Percentiles rank a stretch among this genome's conserved stretches.
Conservation (phyloP, 1,284 basidiomycete genomes). For the Boletus holoroseus region DNA sequence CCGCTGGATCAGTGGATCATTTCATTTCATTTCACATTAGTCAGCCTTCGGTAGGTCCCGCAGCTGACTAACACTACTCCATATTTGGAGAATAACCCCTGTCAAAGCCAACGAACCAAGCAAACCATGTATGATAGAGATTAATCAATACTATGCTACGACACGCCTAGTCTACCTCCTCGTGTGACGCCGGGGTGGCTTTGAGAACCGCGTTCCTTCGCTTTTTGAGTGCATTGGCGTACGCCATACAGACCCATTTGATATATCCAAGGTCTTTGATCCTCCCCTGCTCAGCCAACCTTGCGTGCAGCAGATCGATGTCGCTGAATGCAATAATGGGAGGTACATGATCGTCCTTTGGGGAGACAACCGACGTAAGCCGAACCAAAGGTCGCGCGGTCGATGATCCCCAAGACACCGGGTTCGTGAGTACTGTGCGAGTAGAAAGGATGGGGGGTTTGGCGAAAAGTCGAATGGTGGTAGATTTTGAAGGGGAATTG, state of each 20-base stretch:
- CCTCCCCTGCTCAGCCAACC: constrained; percentile 45
- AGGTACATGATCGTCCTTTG: constrained; percentile 64
- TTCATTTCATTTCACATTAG: constrained; percentile 13
- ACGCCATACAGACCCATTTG: constrained; percentile 62
- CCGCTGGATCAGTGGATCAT: constrained; percentile 1
- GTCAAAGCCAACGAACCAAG: not conserved
- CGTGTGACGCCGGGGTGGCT: constrained; percentile 14
- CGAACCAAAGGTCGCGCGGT: constrained; percentile 60
- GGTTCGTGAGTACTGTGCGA: constrained; percentile 43
- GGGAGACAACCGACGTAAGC: constrained; percentile 44
- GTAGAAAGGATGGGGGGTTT: constrained; percentile 49
- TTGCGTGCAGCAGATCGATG: constrained; percentile 61
- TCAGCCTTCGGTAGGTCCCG: constrained; percentile 20
- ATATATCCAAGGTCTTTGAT: constrained; percentile 50
- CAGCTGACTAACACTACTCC: not conserved
- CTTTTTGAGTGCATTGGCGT: constrained; percentile 56
- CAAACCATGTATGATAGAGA: not conserved
- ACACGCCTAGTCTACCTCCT: constrained; percentile 11
- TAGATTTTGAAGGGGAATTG: constrained; percentile 3
- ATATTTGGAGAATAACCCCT: not conserved
- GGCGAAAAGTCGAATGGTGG: constrained; percentile 17
- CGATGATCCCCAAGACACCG: constrained; percentile 12
- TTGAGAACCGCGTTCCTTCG: constrained; percentile 48
- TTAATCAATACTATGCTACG: not conserved
- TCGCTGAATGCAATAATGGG: constrained; percentile 63